phyloP scores from a whole-genome alignment of 306 rosid species.

The Arachis hypogaea region DNA sequence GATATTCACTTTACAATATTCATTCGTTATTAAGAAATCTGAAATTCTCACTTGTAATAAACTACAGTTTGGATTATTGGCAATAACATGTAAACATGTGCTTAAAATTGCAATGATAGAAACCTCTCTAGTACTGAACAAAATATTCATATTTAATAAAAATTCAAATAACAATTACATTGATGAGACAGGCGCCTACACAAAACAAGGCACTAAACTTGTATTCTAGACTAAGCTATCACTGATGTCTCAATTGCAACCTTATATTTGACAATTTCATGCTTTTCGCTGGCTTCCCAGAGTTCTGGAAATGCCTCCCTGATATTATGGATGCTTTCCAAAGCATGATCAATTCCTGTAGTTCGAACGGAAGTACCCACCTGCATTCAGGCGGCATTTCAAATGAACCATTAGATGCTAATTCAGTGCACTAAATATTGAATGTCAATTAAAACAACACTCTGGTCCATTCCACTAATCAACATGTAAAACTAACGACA shows the following conservation, averaged over 20 bases:
- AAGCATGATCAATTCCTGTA: slow-evolving; percentile 67
- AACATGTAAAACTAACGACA: too few species aligned
- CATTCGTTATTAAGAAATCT: too few species aligned
- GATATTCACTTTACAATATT: too few species aligned
- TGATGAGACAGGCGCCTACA: slow-evolving; percentile 14
- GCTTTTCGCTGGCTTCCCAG: slow-evolving; percentile 62
- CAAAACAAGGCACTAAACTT: neutral
- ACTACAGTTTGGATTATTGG: neutral
- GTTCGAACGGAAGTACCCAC: slow-evolving; percentile 62
- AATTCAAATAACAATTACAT: slow-evolving; percentile 16
- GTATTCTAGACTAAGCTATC: slow-evolving; percentile 53
- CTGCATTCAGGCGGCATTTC: slow-evolving; percentile 45
- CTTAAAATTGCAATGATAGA: neutral
- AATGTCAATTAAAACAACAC: too few species aligned
- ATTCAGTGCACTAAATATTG: too few species aligned
- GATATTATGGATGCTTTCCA: slow-evolving; percentile 89
- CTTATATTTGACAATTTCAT: slow-evolving; percentile 45
- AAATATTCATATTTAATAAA: neutral
- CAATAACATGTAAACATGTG: neutral
- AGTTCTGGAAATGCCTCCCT: slow-evolving; percentile 89
- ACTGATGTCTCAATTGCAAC: slow-evolving; percentile 75
- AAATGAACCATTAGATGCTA: too few species aligned
- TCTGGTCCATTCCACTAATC: too few species aligned
- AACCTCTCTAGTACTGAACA: neutral
- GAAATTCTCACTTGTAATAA: too few species aligned